Percentiles rank a stretch among this genome's conserved stretches.
Evolutionary conservation across 2,329 filamentous ascomycete species (phyloP).

Genomic region (Penicillium olsonii): DNA sequence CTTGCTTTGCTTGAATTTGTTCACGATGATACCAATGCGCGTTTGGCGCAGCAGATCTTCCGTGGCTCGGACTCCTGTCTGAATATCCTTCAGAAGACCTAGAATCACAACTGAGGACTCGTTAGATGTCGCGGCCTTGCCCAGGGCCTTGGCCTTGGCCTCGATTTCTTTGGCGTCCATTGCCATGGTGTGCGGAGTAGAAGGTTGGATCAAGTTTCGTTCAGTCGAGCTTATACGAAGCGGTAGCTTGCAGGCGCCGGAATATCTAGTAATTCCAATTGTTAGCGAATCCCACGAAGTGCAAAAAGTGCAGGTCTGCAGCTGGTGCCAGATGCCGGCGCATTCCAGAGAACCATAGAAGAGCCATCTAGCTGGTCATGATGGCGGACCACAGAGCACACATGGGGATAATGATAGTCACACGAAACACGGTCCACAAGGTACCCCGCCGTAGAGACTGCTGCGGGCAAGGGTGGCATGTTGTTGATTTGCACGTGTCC

Average conservation of each 20-base stretch:
- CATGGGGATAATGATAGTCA: not conserved
- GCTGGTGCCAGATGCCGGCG: constrained; percentile 3
- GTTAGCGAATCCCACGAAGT: not conserved
- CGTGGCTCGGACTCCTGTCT: constrained; percentile 77
- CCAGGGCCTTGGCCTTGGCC: constrained; percentile 73
- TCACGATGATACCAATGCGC: constrained; percentile 86
- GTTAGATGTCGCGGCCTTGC: constrained; percentile 73
- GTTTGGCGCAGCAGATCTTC: constrained; percentile 90
- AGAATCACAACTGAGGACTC: constrained; percentile 74
- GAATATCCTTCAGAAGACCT: constrained; percentile 73
- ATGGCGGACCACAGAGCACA: not conserved
- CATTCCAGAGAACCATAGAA: constrained; percentile 6
- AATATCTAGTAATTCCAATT: not conserved
- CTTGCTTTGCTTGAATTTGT: constrained; percentile 80
- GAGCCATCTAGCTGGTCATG: not conserved
- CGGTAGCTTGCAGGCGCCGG: not conserved
- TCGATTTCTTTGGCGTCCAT: constrained; percentile 86
- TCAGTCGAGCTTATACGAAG: not conserved
- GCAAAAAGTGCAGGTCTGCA: not conserved
- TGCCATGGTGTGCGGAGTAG: constrained; percentile 15
- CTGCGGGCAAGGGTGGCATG: constrained; percentile 2
- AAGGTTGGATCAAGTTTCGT: not conserved
- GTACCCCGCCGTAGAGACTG: not conserved
- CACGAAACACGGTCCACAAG: not conserved
- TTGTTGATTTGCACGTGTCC: constrained; percentile 15